Evolutionary conservation across 2,329 filamentous ascomycete genomes (phyloP), one percentile per base, ranked within the genome.

Genomic region (Cladosporium sp.): DNA sequence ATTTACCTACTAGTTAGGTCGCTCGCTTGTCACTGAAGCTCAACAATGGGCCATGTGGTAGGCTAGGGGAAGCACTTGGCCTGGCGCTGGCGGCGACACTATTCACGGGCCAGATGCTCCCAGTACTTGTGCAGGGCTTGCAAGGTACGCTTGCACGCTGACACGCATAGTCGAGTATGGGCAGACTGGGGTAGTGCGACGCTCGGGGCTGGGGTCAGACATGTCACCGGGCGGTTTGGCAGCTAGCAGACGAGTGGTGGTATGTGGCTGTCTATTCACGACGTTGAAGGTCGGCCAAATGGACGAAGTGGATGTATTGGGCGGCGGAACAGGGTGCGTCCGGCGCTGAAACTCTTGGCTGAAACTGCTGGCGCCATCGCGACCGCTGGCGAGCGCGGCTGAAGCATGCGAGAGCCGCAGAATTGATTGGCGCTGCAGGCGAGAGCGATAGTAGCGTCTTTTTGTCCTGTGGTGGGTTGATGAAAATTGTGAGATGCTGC

Each of bases 61-160:
- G 31, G 16, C 46, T 35, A 46, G 31, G 56, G 56, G 37, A 5
- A 40, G 56, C 33, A 59, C 26, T 40, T 59, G 60, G 60, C 29
- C 49, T 53, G 28, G 40, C 58, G 40, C 40, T 35, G 10, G 31
- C 16, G 57, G 33, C n/a, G 35, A 26, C 56, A 31, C 10, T 23
- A 40, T 53, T 55, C 49, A 62, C 60, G 60, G 60, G 49, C 60
- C 49, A 62, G 46, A 53, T n/a, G 46, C 60, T 62, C 44, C 18
- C 49, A 31, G 29, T 26, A 21, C 18, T 5, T 2, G 40, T 28
- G 28, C 46, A 62, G 46, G 23, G 31, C 29, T 31, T 37, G 59
- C 59, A 18, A 18, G n/a, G 11, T 5, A 35, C 44, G 46, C 46
- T 40, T 52, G 44, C 21, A n/a, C 31, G 46, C n/a, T 62, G 59